Percentiles rank a stretch among this genome's conserved stretches.
phyloP scores from a whole-genome alignment of 2,329 filamentous ascomycete species.

The Cyphellophora europaea region DNA sequence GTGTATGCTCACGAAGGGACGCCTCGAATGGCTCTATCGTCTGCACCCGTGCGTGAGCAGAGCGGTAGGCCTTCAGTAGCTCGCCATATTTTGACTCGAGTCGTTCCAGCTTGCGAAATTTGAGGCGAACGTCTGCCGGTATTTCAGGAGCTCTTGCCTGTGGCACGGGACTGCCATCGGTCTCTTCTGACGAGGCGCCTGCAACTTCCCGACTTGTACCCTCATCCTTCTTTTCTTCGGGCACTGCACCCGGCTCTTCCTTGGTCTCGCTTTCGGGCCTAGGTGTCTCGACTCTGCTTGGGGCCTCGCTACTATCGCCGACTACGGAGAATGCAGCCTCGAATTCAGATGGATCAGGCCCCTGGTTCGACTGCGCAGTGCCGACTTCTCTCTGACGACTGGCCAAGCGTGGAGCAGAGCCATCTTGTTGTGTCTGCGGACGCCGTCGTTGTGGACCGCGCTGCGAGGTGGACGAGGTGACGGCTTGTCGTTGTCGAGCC shows the following conservation, averaged over 20 bases:
- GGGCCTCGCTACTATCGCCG: constrained; percentile 56
- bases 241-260: constrained; percentile 9
- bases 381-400: constrained; percentile 26
- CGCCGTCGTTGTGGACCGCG: constrained; percentile 37
- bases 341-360: constrained; percentile 77
- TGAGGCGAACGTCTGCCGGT: constrained; percentile 63
- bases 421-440: constrained; percentile 24
- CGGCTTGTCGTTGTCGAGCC: constrained; percentile 55
- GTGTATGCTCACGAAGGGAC: constrained; percentile 82
- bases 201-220: constrained; percentile 14
- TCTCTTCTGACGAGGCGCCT: constrained; percentile 2
- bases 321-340: constrained; percentile 80
- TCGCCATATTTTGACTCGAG: constrained; percentile 83
- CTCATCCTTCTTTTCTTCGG: constrained; percentile 10
- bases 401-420: constrained; percentile 19
- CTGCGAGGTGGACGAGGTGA: constrained; percentile 25
- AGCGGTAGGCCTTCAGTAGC: constrained; percentile 79
- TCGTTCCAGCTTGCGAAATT: constrained; percentile 79
- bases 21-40: constrained; percentile 91
- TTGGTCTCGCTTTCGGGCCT: constrained; percentile 32
- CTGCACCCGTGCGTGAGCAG: constrained; percentile 77
- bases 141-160: constrained; percentile 44
- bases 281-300: constrained; percentile 54
- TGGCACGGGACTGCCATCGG: constrained; percentile 16
- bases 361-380: constrained; percentile 36